Conservation (phyloP, 2,329 filamentous ascomycete genomes). For the Pseudogymnoascus sp. region DNA sequence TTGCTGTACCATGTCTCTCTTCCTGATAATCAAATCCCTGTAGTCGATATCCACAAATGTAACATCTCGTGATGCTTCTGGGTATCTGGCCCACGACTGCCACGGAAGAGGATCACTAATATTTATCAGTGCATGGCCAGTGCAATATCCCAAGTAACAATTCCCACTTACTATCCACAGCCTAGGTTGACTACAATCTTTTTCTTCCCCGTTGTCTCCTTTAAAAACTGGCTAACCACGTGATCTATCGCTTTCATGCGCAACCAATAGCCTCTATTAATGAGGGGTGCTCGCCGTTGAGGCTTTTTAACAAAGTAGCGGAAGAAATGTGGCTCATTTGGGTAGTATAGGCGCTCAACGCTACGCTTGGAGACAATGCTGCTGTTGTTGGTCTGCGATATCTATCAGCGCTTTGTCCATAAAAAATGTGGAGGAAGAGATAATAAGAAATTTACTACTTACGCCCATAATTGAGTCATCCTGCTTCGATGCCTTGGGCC, state of each 20-base stretch:
- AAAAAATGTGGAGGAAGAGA: conserved; percentile 1
- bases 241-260: conserved; percentile 76
- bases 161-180: conserved; percentile 72
- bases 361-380: conserved; percentile 89
- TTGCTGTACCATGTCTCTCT: conserved; percentile 58
- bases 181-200: conserved; percentile 80
- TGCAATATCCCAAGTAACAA: neutral
- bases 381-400: conserved; percentile 70
- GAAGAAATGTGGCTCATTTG: conserved; percentile 73
- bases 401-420: neutral
- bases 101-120: conserved; percentile 79
- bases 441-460: conserved; percentile 24
- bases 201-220: conserved; percentile 43
- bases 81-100: conserved; percentile 66
- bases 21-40: conserved; percentile 68
- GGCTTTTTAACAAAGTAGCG: conserved; percentile 82
- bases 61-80: conserved; percentile 47
- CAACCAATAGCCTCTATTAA: conserved; percentile 85
- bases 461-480: conserved; percentile 53
- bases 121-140: neutral
- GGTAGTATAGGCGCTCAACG: conserved; percentile 81
- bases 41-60: conserved; percentile 84
- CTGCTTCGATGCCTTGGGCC: conserved; percentile 26
- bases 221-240: conserved; percentile 67
- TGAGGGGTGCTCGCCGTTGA: conserved; percentile 74